These are phyloP conservation scores for Cercospora sp. DNA, from an alignment of 2,329 filamentous ascomycete species.

Conservation along the genomic window DNA sequence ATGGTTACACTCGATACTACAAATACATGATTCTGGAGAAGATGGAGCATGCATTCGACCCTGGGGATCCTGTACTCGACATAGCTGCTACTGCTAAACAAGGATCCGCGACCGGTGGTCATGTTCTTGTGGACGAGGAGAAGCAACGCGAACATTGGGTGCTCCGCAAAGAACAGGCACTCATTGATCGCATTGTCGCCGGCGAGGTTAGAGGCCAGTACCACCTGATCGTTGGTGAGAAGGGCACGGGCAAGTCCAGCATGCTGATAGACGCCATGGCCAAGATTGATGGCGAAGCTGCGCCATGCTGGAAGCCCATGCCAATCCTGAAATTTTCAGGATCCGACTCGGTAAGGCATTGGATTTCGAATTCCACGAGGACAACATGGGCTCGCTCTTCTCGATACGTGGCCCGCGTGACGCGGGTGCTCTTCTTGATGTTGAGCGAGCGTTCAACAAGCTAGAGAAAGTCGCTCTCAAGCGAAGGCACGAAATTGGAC, in stretches of 20 bases:
- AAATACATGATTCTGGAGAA: conserved; percentile 89
- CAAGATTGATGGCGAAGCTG: conserved; percentile 83
- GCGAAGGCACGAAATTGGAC: conserved; percentile 61
- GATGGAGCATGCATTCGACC: conserved; percentile 87
- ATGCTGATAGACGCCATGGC: conserved; percentile 97
- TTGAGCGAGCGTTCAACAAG: conserved; percentile 96
- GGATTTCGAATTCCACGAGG: conserved; percentile 96
- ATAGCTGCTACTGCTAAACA: conserved; percentile 56
- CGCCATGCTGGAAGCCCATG: conserved; percentile 95
- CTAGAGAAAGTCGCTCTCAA: conserved; percentile 89
- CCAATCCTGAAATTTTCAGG: conserved; percentile 91
- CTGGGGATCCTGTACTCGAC: conserved; percentile 73
- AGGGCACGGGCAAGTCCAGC: conserved; percentile 93
- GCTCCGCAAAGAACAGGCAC: conserved; percentile 74
- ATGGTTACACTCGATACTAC: conserved; percentile 62
- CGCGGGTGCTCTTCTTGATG: conserved; percentile 87
- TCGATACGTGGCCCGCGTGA: conserved; percentile 91
- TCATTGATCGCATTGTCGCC: conserved; percentile 78
- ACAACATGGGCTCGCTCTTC: conserved; percentile 96
- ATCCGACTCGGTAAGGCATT: conserved; percentile 61
- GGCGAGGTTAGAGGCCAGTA: conserved; percentile 79
- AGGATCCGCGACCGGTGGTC: conserved; percentile 29
- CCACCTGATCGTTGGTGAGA: conserved; percentile 88
- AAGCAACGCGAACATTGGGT: conserved; percentile 75
- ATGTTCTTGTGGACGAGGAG: conserved; percentile 37